These are phyloP conservation scores for Didymella keratinophila DNA, from an alignment of 2,329 filamentous ascomycete species.

Conservation along the genomic window DNA sequence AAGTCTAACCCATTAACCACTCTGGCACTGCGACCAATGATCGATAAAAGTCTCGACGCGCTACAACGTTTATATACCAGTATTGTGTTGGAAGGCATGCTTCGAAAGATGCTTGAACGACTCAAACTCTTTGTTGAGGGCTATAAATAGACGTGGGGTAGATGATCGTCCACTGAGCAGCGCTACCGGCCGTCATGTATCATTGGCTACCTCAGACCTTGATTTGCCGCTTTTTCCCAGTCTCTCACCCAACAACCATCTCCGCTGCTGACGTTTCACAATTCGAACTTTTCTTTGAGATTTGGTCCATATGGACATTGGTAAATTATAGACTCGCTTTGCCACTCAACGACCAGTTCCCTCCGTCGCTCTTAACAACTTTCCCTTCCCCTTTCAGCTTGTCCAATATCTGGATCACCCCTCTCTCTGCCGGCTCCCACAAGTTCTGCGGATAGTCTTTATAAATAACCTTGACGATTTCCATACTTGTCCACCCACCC, in stretches of 20 bases:
- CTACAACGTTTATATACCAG: neutral
- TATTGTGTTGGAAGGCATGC: too few relatives aligned
- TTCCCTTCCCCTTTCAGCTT: slow-evolving; percentile 81
- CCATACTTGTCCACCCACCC: slow-evolving; percentile 72
- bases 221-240: slow-evolving; percentile 41
- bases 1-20: slow-evolving; percentile 56
- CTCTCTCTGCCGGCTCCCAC: slow-evolving; percentile 76
- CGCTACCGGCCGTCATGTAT: neutral
- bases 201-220: slow-evolving; percentile 35
- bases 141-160: neutral
- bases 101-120: too few relatives aligned
- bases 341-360: slow-evolving; percentile 46
- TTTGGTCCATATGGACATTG: neutral
- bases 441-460: slow-evolving; percentile 77
- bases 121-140: neutral
- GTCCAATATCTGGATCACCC: slow-evolving; percentile 77
- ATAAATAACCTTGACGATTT: slow-evolving; percentile 90
- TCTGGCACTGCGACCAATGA: slow-evolving; percentile 46
- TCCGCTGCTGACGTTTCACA: slow-evolving; percentile 43
- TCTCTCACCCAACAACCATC: slow-evolving; percentile 28
- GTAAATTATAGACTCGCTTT: slow-evolving; percentile 42
- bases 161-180: neutral
- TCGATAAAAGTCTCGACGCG: neutral
- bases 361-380: slow-evolving; percentile 55
- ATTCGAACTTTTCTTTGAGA: slow-evolving; percentile 53